Evolutionary conservation across 2,329 filamentous ascomycete species (phyloP), one percentile per base, ranked within the genome.

Genomic region (Cladophialophora exuberans): DNA sequence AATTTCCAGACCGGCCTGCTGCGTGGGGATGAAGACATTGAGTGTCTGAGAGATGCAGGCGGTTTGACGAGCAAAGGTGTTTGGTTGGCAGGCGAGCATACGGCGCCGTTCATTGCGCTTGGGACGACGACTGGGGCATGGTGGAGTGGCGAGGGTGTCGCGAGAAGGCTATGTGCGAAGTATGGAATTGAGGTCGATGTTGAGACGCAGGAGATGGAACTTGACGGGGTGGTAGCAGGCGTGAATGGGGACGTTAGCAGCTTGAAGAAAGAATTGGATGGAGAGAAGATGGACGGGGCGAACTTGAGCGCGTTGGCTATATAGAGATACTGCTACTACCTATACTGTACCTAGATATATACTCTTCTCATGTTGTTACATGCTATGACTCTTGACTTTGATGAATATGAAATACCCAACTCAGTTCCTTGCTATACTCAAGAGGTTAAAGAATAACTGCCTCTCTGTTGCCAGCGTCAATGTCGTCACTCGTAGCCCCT

Each of bases 11-110:
- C 87, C 13, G 90, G 89, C 0, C 67, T 93, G 42, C 76, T 83
- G 62, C 76, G 83, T 4, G 89, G 86, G 1, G 89, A 92, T 63
- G 75, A 78, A 54, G 88, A 95, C 67, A 83, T 96, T 43, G 81
- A 86, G 68, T 68, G 71, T 2, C 74, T 86, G 73, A 70, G 83
- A 20, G 66, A 71, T 2, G 81, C 81, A 0, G 65, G 79, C 39
- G 74, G 73, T 1, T 26, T 62, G 17, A 39, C 25, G 15, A 38
- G 52, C 60, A 48, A 85, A 1, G 85, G 88, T 0, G 67, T 96
- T 6, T 96, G 91, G 91, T 78, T 96, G 62, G 91, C 91, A 0
- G 91, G 91, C 0, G 91, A 96, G 73, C 91, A 96, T 73, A 96
- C 90, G 18, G 87, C 90, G 51, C 91, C 92, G 3, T 96, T 96